Conservation (phyloP, 495 filamentous ascomycete genomes). For the Tuber brumale region DNA sequence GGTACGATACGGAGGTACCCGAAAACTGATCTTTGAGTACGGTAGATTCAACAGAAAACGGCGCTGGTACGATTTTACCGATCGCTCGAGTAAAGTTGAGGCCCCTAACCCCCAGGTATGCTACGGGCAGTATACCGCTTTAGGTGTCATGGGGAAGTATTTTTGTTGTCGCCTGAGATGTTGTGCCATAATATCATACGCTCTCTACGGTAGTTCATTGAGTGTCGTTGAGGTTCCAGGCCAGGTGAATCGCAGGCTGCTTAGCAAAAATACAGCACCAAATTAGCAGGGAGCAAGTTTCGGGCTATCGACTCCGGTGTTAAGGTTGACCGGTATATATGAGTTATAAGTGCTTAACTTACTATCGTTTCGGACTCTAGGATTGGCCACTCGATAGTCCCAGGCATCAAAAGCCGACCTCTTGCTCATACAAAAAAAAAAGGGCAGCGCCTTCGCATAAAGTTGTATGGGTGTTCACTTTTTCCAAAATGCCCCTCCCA, state of each 20-base stretch:
- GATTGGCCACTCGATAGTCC: not conserved
- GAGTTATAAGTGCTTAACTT: not conserved
- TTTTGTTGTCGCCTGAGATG: not conserved
- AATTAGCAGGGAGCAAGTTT: not conserved
- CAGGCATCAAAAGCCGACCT: not conserved
- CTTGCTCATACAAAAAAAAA: not conserved
- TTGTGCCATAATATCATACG: not conserved
- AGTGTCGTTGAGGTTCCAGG: not conserved
- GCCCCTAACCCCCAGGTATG: not conserved
- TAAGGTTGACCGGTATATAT: not conserved
- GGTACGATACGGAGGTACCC: not conserved
- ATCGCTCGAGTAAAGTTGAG: not conserved
- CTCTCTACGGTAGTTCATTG: not conserved
- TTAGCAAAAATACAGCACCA: constrained; percentile 1
- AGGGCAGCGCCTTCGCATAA: not conserved
- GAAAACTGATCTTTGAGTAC: constrained; percentile 2
- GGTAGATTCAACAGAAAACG: not conserved
- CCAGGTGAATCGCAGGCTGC: not conserved
- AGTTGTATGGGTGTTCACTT: not conserved
- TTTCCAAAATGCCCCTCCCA: not conserved
- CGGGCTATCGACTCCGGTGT: not conserved
- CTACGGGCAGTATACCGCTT: not conserved
- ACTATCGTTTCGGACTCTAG: not conserved
- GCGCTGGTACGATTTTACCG: not conserved
- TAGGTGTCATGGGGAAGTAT: not conserved